Conservation (phyloP, 257 asterid species). For the Petrea volubilis region DNA sequence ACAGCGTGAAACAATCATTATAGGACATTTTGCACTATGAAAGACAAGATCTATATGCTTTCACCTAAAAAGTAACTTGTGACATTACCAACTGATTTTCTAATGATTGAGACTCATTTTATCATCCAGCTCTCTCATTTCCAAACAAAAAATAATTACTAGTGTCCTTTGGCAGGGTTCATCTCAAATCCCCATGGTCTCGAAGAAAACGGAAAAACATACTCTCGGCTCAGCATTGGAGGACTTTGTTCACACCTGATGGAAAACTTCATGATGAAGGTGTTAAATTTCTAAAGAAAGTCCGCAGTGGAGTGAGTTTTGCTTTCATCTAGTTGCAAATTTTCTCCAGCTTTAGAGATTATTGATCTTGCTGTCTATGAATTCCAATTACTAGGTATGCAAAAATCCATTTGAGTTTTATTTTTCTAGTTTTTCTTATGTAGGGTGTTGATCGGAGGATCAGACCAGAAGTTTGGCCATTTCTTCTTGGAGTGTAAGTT, state of each 20-base stretch:
- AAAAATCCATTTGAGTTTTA: conserved; percentile 1
- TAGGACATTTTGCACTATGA: neutral
- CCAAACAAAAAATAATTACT: conserved; percentile 22
- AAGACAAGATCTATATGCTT: neutral
- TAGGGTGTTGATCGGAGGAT: conserved; percentile 93
- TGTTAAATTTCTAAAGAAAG: conserved; percentile 81
- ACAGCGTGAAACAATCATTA: neutral
- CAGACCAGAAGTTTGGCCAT: conserved; percentile 92
- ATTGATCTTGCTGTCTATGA: neutral
- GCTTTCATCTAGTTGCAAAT: conserved; percentile 10
- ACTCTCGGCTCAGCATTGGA: conserved; percentile 82
- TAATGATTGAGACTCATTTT: neutral
- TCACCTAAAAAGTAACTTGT: neutral
- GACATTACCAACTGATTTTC: neutral
- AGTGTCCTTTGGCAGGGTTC: conserved; percentile 55
- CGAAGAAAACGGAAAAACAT: conserved; percentile 79
- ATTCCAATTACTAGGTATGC: neutral
- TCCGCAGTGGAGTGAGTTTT: conserved; percentile 89
- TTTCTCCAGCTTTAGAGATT: neutral
- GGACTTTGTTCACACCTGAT: conserved; percentile 69
- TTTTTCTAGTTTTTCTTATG: conserved; percentile 22
- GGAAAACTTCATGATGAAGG: conserved; percentile 86
- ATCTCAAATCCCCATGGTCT: conserved; percentile 92
- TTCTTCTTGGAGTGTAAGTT: conserved; percentile 97
- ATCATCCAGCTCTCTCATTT: neutral